These are phyloP conservation scores for Ophiobolus disseminans DNA, from an alignment of 2,329 filamentous ascomycete species.

Conservation along the genomic window DNA sequence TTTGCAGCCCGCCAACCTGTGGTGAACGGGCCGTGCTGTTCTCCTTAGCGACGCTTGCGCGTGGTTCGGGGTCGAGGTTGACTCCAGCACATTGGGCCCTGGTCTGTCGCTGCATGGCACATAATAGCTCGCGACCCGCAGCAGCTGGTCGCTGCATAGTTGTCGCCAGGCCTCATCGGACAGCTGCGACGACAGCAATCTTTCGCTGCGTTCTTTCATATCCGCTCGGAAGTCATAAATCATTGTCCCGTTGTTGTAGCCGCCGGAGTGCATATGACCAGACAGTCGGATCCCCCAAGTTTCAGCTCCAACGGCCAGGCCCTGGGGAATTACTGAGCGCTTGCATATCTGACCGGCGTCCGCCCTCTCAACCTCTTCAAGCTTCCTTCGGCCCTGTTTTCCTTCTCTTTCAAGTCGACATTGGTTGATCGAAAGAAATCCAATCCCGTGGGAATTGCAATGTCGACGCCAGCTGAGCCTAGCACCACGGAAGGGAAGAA, in stretches of 20 bases:
- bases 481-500: conserved; percentile 27
- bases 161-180: conserved; percentile 16
- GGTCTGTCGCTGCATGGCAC: conserved; percentile 20
- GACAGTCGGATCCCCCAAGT: conserved; percentile 35
- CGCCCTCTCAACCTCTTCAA: conserved; percentile 8
- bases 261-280: conserved; percentile 18
- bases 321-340: conserved; percentile 30
- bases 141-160: conserved; percentile 17
- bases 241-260: conserved; percentile 1
- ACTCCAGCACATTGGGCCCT: conserved; percentile 37
- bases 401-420: not conserved
- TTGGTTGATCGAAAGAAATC: not conserved
- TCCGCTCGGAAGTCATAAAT: not conserved
- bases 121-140: conserved; percentile 31
- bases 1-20: conserved; percentile 20
- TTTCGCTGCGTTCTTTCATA: not conserved
- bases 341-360: conserved; percentile 32
- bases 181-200: conserved; percentile 7
- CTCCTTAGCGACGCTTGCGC: conserved; percentile 35
- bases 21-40: conserved; percentile 29
- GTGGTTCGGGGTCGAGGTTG: conserved; percentile 33
- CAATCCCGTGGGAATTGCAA: conserved; percentile 12
- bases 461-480: conserved; percentile 34
- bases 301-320: conserved; percentile 36
- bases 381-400: conserved; percentile 4